Base-by-base conservation (phyloP, 176 grass and related monocot species). In the maize (Zea mays) region DNA sequence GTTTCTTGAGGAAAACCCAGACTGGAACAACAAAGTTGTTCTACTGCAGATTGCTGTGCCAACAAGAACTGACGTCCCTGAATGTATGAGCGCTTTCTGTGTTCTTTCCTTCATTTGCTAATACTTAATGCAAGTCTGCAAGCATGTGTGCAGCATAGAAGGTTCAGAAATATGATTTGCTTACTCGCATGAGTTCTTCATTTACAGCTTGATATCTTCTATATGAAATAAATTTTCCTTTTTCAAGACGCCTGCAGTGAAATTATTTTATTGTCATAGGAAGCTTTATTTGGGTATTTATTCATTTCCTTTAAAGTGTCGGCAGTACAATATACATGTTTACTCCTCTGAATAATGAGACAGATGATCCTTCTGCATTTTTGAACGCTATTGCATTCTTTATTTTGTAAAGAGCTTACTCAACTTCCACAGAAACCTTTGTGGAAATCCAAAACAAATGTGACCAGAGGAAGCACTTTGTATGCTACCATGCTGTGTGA, bases 31-130 rank as follows among this genome's bases (percentile, higher is more conserved):
- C 64, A 96, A 86, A 92, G 96, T 99, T 55, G 96, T 99, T 62
- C 78, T 99, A 55, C 80, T 99, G 34, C 96, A 99, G 82, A 99
- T 99, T 92, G 96, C 96, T 35, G 96, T 99, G 62, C 96, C 96
- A 39, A 99, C 96, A 78, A 90, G 96, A 87, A 99, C 96, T 70
- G 96, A 99, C 51, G 96, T 99, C 46, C 96, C 92, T 48, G 96
- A 99, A 79, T 99, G 96, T 99, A 86, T 81, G 93, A 45, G 5
- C 59, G 69, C 35, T 85, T 80, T 74, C 74, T 83, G 8, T 82
- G 19, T 12, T 27, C 27, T 34, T 16, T 48, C 0, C 56, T 50
- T 67, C 55, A 33, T 70, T 8, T 34, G 37, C 73, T 64, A 42
- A 59, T 21, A 59, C 45, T 68, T 67, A 50, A 20, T 83, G 19